A percentile compares a stretch with the other conserved stretches of the same genome.
These are phyloP conservation scores for Lepidium aucheri DNA, from an alignment of 345 rosid genomes.

Conservation along the genomic window DNA sequence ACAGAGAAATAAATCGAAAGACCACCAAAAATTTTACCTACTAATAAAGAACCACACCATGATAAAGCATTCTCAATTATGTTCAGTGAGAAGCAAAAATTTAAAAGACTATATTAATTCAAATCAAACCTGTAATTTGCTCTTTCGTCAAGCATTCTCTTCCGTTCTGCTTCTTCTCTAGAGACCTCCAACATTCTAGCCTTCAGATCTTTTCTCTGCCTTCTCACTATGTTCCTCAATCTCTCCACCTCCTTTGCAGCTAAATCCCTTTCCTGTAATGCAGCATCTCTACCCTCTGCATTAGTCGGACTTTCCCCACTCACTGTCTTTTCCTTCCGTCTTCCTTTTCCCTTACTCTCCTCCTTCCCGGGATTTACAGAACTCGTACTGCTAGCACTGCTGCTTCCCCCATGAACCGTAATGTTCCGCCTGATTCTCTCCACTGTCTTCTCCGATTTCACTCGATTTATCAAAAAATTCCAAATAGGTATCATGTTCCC, in stretches of 20 bases:
- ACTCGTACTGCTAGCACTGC: slow-evolving; percentile 21
- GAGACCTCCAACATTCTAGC: slow-evolving; percentile 88
- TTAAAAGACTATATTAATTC: background rate
- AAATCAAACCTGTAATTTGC: slow-evolving; percentile 63
- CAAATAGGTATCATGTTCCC: slow-evolving; percentile 86
- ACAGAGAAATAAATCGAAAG: background rate
- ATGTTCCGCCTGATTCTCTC: slow-evolving; percentile 71
- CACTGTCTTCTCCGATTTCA: slow-evolving; percentile 82
- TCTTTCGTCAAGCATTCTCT: slow-evolving; percentile 87
- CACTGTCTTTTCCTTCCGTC: slow-evolving; percentile 50
- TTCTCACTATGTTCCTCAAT: slow-evolving; percentile 60
- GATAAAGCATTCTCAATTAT: background rate
- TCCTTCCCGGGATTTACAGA: slow-evolving; percentile 36
- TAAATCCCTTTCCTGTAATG: slow-evolving; percentile 58
- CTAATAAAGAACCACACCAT: background rate
- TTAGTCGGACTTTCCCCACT: slow-evolving; percentile 26
- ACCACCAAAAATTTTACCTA: background rate
- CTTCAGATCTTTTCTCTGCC: slow-evolving; percentile 79
- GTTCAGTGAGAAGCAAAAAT: background rate
- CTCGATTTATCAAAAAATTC: slow-evolving; percentile 57
- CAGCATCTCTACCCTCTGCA: slow-evolving; percentile 56
- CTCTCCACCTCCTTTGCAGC: slow-evolving; percentile 79
- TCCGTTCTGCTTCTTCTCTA: slow-evolving; percentile 88
- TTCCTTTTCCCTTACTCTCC: slow-evolving; percentile 42
- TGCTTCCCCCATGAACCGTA: slow-evolving; percentile 58